Conservation (phyloP, 1,139 yeast species). For the Groenewaldozyma auringiensis region DNA sequence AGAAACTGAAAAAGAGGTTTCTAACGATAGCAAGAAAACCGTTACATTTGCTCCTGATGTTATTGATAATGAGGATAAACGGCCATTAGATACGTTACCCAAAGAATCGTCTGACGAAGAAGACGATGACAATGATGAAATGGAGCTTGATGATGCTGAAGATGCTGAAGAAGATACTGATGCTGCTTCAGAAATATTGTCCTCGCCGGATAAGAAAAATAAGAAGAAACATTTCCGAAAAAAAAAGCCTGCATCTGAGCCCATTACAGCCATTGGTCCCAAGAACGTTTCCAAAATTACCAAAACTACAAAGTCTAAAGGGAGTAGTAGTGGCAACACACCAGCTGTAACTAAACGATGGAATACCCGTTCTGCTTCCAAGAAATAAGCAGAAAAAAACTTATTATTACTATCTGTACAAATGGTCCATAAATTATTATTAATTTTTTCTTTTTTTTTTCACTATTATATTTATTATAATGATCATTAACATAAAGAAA, state of each 20-base stretch:
- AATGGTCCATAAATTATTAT: not conserved
- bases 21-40: not conserved
- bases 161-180: not conserved
- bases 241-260: not conserved
- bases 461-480: not conserved
- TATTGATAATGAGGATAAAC: not conserved
- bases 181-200: not conserved
- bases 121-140: not conserved
- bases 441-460: not conserved
- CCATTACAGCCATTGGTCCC: slow-evolving; percentile 1
- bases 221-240: not conserved
- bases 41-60: not conserved
- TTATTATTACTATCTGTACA: not conserved
- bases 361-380: slow-evolving; percentile 1
- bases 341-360: not conserved
- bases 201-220: not conserved
- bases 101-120: not conserved
- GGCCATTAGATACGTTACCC: not conserved
- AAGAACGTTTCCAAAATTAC: not conserved
- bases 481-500: slow-evolving; percentile 8
- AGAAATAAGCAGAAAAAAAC: too few species aligned
- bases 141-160: not conserved
- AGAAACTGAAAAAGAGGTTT: not conserved
- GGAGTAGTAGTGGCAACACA: not conserved
- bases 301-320: too few species aligned